Conservation (phyloP, 2,329 filamentous ascomycete genomes). For the Cyphellophora europaea region DNA sequence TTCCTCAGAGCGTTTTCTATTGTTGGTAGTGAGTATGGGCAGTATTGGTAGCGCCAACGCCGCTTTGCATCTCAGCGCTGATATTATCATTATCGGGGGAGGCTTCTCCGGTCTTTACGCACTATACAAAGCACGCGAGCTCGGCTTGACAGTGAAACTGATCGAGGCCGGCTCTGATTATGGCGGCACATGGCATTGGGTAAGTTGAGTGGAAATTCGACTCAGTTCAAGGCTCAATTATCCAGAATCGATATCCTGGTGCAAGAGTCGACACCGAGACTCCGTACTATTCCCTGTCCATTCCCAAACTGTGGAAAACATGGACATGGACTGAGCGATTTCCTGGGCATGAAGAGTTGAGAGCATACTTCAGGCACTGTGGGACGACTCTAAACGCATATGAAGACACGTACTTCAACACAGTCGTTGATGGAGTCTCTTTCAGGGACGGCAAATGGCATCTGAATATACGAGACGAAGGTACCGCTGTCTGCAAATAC, state of each 20-base stretch:
- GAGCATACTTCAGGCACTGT: conserved; percentile 31
- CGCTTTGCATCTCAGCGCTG: conserved; percentile 6
- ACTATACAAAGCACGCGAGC: conserved; percentile 42
- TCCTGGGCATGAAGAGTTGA: conserved; percentile 29
- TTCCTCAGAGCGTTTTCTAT: no score
- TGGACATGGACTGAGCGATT: conserved; percentile 37
- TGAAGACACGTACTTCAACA: conserved; percentile 13
- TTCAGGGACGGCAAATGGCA: conserved; percentile 31
- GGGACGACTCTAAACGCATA: conserved; percentile 26
- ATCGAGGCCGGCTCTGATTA: conserved; percentile 43
- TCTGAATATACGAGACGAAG: conserved; percentile 27
- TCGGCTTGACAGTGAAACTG: conserved; percentile 38
- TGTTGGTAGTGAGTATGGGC: no score
- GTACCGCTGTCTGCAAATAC: conserved; percentile 7
- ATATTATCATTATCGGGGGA: conserved; percentile 20
- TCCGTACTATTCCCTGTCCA: conserved; percentile 44
- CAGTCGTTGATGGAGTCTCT: conserved; percentile 24
- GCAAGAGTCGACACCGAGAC: conserved; percentile 36
- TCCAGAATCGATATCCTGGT: conserved; percentile 28
- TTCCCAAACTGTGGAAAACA: conserved; percentile 36
- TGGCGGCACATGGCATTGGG: conserved; percentile 27
- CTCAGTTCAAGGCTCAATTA: no score
- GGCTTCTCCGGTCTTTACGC: conserved; percentile 37
- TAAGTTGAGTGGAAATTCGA: no score
- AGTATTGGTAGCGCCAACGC: no score